Conservation (phyloP, 768 basidiomycete genomes). For the Tephrocybe sp. region DNA sequence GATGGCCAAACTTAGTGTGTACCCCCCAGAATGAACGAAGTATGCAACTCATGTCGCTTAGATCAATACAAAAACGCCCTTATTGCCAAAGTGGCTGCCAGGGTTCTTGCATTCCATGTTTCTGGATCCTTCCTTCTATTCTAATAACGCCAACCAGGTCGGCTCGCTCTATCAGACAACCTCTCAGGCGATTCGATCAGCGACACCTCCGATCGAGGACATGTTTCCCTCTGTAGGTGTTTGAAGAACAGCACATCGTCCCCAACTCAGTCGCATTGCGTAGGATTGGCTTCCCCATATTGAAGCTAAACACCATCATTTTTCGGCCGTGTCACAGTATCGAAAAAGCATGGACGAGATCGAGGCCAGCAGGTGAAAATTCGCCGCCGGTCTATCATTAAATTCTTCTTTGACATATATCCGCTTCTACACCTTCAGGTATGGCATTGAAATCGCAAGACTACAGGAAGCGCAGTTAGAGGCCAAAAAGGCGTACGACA, state of each 20-base stretch:
- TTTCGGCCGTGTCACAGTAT: slow-evolving; percentile 86
- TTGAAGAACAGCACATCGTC: not conserved
- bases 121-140: not conserved
- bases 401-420: not conserved
- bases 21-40: slow-evolving; percentile 1
- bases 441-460: slow-evolving; percentile 85
- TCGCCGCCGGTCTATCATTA: not conserved
- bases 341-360: slow-evolving; percentile 88
- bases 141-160: slow-evolving; percentile 33
- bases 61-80: slow-evolving; percentile 78
- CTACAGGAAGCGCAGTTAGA: slow-evolving; percentile 64
- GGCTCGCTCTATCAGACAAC: slow-evolving; percentile 66
- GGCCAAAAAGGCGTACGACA: slow-evolving; percentile 70
- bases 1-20: slow-evolving; percentile 77
- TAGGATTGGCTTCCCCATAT: slow-evolving; percentile 83
- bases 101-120: slow-evolving; percentile 36
- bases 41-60: slow-evolving; percentile 22
- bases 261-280: not conserved
- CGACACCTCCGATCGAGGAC: slow-evolving; percentile 42
- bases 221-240: slow-evolving; percentile 54
- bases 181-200: slow-evolving; percentile 40
- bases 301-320: slow-evolving; percentile 82
- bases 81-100: slow-evolving; percentile 79
- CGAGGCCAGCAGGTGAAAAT: slow-evolving; percentile 63
- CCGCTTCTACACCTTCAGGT: slow-evolving; percentile 44